Evolutionary conservation across 2,329 filamentous ascomycete genomes (phyloP).

Genomic region (Epichloe coenophiala): DNA sequence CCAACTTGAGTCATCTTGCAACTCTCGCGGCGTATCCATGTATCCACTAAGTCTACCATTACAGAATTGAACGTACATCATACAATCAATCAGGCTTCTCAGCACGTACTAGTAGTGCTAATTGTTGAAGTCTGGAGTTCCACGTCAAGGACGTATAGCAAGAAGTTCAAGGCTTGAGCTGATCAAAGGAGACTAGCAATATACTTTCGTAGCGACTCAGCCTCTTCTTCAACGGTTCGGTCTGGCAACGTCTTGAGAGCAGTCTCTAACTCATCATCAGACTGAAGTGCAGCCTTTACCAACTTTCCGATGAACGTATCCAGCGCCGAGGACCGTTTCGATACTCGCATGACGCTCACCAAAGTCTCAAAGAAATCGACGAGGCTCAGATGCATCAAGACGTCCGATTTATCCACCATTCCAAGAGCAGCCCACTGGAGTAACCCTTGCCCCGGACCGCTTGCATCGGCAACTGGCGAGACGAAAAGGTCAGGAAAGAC

Average conservation of each 20-base stretch:
- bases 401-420: conserved; percentile 37
- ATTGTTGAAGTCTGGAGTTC: no score
- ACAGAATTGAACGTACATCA: no score
- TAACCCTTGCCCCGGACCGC: conserved; percentile 23
- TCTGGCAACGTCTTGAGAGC: conserved; percentile 31
- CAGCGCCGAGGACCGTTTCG: conserved; percentile 21
- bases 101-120: no score
- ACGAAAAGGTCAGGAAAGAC: conserved; percentile 22
- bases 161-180: no score
- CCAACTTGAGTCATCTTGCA: neutral
- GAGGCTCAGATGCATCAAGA: conserved; percentile 35
- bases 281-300: conserved; percentile 25
- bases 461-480: conserved; percentile 9
- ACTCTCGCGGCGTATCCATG: no score
- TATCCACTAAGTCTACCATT: no score
- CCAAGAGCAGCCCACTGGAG: conserved; percentile 36
- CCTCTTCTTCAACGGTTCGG: conserved; percentile 37
- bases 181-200: conserved; percentile 24
- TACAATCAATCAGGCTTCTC: no score
- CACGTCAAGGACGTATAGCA: no score
- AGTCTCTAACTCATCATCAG: conserved; percentile 24
- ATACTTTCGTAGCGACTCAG: conserved; percentile 32
- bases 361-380: conserved; percentile 41
- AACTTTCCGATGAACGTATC: conserved; percentile 24
- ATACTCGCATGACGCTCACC: conserved; percentile 32